phyloP scores from a whole-genome alignment of 2,329 filamentous ascomycete species.

The Calcarisporium arbuscula region DNA sequence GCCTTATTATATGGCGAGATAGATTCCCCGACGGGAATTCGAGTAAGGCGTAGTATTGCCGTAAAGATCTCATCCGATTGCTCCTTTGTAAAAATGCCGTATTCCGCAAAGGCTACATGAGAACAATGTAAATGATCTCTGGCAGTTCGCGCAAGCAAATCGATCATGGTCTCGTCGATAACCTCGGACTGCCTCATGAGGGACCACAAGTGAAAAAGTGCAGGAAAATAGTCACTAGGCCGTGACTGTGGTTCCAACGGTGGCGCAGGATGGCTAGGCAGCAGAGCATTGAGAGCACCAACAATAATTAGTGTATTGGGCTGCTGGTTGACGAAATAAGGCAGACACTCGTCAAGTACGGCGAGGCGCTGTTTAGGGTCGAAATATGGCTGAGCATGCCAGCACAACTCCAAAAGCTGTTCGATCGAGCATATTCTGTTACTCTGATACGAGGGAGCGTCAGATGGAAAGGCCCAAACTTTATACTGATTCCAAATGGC shows the following conservation, averaged over 20 bases:
- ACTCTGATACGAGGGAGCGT: slow-evolving; percentile 61
- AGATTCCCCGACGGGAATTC: slow-evolving; percentile 93
- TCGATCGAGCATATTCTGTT: slow-evolving; percentile 50
- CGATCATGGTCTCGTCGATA: slow-evolving; percentile 81
- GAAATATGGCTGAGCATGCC: slow-evolving; percentile 87
- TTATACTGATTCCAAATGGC: slow-evolving; percentile 91
- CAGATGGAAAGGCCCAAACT: slow-evolving; percentile 79
- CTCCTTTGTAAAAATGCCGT: slow-evolving; percentile 86
- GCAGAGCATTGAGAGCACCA: slow-evolving; percentile 75
- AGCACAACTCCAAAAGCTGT: slow-evolving; percentile 77
- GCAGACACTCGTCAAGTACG: slow-evolving; percentile 74
- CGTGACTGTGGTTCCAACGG: slow-evolving; percentile 65
- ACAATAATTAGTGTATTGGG: slow-evolving; percentile 87
- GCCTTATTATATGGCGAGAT: slow-evolving; percentile 85
- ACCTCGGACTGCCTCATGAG: slow-evolving; percentile 81
- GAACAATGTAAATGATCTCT: slow-evolving; percentile 71
- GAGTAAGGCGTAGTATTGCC: slow-evolving; percentile 76
- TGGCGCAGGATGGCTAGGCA: slow-evolving; percentile 76
- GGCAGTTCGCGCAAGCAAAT: slow-evolving; percentile 79
- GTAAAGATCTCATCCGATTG: slow-evolving; percentile 92
- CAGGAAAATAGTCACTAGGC: slow-evolving; percentile 83
- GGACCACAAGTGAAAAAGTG: slow-evolving; percentile 95
- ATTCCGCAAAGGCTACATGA: slow-evolving; percentile 73
- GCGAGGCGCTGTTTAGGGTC: slow-evolving; percentile 80
- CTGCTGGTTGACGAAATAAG: slow-evolving; percentile 85